These are phyloP conservation scores for Teunomyces panamensis DNA, from an alignment of 805 yeast species.

Conservation along the genomic window DNA sequence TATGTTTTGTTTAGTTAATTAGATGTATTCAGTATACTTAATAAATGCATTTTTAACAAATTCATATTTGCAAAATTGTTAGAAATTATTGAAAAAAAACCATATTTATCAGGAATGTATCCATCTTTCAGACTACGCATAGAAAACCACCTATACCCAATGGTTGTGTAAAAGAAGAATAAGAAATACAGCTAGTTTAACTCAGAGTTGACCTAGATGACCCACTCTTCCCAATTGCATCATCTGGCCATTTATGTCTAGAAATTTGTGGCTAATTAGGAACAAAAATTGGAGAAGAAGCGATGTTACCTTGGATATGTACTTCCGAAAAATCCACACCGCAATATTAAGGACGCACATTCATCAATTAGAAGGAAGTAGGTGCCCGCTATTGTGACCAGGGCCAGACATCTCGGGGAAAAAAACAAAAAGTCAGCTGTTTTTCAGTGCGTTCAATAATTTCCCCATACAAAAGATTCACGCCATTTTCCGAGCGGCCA, in stretches of 20 bases:
- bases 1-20: neutral
- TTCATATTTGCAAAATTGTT: no score
- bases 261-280: neutral
- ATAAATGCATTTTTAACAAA: no score
- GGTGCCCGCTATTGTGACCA: neutral
- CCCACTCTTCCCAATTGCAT: no score
- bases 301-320: neutral
- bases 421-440: neutral
- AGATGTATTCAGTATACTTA: no score
- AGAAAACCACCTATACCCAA: no score
- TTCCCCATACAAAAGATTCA: neutral
- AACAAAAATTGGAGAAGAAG: neutral
- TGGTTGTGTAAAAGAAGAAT: no score
- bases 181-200: no score
- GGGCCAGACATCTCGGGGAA: neutral
- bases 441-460: neutral
- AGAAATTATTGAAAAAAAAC: no score
- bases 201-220: no score
- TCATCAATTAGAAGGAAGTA: neutral
- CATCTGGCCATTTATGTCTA: neutral
- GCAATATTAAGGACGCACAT: neutral
- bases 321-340: neutral
- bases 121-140: no score
- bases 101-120: no score
- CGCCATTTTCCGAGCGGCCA: neutral